phyloP scores from a whole-genome alignment of 2,329 filamentous ascomycete genomes.

The Plectosphaerella plurivora region DNA sequence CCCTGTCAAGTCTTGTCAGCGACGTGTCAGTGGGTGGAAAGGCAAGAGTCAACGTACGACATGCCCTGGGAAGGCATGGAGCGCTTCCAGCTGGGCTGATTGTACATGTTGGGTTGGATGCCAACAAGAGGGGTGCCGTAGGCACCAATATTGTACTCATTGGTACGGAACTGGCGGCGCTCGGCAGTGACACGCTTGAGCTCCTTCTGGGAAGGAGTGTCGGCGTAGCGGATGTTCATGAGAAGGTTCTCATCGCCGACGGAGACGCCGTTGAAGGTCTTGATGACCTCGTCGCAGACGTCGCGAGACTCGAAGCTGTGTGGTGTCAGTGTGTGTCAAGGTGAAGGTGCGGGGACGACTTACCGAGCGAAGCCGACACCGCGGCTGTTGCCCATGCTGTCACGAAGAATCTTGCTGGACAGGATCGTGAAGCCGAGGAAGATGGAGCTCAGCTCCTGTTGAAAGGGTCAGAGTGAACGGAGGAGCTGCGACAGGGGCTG shows the following conservation, averaged over 20 bases:
- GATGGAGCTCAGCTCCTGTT: slow-evolving; percentile 69
- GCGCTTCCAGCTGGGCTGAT: slow-evolving; percentile 31
- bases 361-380: slow-evolving; percentile 97
- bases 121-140: slow-evolving; percentile 61
- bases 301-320: slow-evolving; percentile 82
- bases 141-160: slow-evolving; percentile 81
- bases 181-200: slow-evolving; percentile 95
- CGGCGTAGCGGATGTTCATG: slow-evolving; percentile 92
- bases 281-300: slow-evolving; percentile 84
- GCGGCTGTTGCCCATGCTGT: slow-evolving; percentile 86
- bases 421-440: slow-evolving; percentile 79
- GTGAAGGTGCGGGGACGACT: slow-evolving; percentile 18
- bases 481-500: background rate
- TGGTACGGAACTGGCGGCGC: slow-evolving; percentile 90
- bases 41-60: slow-evolving; percentile 3
- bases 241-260: slow-evolving; percentile 76
- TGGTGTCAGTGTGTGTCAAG: slow-evolving; percentile 14
- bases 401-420: slow-evolving; percentile 92
- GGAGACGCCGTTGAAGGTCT: slow-evolving; percentile 74
- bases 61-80: slow-evolving; percentile 8
- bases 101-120: slow-evolving; percentile 45
- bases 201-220: slow-evolving; percentile 94
- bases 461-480: background rate
- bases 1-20: background rate
- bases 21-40: background rate